A percentile compares a stretch with the other conserved stretches of the same genome.
These are phyloP conservation scores for Dittrichia graveolens DNA, from an alignment of 129 eudicot species.

Conservation along the genomic window DNA sequence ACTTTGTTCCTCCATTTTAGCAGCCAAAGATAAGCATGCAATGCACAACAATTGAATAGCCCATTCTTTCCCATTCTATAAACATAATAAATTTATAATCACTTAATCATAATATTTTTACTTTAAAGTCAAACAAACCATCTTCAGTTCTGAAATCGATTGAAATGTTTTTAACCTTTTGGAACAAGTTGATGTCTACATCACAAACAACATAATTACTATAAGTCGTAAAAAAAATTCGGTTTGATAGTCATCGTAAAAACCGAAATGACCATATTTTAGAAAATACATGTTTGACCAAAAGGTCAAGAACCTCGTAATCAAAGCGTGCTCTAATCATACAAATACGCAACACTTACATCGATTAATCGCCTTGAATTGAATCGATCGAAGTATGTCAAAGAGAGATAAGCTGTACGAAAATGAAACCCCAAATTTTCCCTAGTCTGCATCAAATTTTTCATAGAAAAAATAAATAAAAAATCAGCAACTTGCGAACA, in stretches of 20 bases:
- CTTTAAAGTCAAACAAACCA: not conserved
- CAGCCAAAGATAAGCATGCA: constrained; percentile 82
- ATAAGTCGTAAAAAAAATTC: not conserved
- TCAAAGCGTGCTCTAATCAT: not conserved
- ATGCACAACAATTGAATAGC: constrained; percentile 55
- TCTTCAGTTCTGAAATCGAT: not conserved
- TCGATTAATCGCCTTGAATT: constrained; percentile 49
- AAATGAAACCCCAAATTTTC: constrained; percentile 56
- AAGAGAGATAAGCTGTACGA: constrained; percentile 72
- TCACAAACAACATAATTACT: not conserved
- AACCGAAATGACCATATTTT: not conserved
- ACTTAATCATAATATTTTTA: not conserved
- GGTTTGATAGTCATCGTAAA: not conserved
- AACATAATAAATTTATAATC: constrained; percentile 25
- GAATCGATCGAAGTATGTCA: constrained; percentile 79
- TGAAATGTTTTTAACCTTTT: not conserved
- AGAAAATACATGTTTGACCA: constrained; percentile 10
- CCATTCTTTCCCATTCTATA: constrained; percentile 57
- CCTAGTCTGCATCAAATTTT: constrained; percentile 54
- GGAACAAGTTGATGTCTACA: not conserved
- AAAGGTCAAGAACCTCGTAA: not conserved
- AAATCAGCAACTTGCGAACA: not conserved
- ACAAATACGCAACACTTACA: constrained; percentile 44
- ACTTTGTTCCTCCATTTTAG: constrained; percentile 70
- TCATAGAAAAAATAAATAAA: not conserved